These are phyloP conservation scores for Populus simonii DNA, from an alignment of 345 rosid genomes.

Conservation along the genomic window DNA sequence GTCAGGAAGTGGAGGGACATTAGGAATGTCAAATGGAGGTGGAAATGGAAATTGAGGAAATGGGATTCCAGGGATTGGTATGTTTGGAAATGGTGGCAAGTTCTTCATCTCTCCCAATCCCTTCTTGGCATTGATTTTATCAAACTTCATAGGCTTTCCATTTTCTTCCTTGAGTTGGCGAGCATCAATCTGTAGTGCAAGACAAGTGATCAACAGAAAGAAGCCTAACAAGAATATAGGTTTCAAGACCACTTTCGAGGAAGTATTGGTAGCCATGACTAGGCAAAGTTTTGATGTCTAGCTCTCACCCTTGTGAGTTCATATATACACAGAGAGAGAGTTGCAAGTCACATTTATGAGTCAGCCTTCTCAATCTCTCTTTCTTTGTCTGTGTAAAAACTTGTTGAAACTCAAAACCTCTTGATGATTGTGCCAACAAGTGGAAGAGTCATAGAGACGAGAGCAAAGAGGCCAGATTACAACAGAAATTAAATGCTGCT, in stretches of 20 bases:
- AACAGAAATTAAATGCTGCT: background rate
- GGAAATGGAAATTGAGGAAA: conserved; percentile 15
- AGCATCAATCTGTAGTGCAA: background rate
- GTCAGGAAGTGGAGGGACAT: conserved; percentile 10
- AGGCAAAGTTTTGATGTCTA: background rate
- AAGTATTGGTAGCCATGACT: background rate
- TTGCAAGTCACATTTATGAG: background rate
- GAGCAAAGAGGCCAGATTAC: background rate
- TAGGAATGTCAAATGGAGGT: conserved; percentile 16
- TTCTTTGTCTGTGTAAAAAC: background rate
- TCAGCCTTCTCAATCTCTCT: background rate
- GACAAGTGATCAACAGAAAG: background rate
- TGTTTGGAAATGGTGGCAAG: conserved; percentile 1
- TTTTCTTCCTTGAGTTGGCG: background rate
- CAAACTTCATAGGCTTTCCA: background rate
- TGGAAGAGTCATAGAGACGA: background rate
- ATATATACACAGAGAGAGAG: background rate
- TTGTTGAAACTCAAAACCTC: background rate
- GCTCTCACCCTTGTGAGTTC: background rate
- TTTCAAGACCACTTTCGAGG: background rate
- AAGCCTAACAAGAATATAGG: background rate
- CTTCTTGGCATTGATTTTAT: background rate
- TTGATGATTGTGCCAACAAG: conserved; percentile 8
- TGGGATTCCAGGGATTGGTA: conserved; percentile 9
- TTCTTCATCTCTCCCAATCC: conserved; percentile 2